Evolutionary conservation across 768 basidiomycete species (phyloP).

Genomic region (Serendipita sp.): DNA sequence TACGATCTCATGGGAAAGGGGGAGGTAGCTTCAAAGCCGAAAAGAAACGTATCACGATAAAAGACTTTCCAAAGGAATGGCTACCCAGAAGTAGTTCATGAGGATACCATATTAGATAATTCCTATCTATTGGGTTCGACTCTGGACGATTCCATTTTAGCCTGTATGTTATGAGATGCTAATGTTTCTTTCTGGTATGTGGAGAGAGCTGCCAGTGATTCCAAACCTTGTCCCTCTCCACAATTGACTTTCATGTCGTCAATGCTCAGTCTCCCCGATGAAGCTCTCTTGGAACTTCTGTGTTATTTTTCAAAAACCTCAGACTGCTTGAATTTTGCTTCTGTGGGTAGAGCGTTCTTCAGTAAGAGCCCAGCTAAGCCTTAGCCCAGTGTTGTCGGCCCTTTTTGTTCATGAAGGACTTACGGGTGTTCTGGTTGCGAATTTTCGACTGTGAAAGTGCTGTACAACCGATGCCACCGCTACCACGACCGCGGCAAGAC

Average conservation of each 20-base stretch:
- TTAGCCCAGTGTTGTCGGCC: too few species aligned
- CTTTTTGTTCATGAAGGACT: too few species aligned
- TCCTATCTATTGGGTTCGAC: not conserved
- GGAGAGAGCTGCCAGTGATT: too few species aligned
- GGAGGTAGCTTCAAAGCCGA: conserved; percentile 44
- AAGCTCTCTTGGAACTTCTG: not conserved
- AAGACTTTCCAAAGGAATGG: conserved; percentile 80
- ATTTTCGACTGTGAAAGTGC: too few species aligned
- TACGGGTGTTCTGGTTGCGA: too few species aligned
- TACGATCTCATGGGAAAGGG: conserved; percentile 55
- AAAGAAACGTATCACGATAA: conserved; percentile 43
- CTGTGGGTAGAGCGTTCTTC: not conserved
- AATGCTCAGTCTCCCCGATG: not conserved
- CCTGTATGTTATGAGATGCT: not conserved
- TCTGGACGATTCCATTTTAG: not conserved
- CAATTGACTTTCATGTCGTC: not conserved
- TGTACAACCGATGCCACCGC: too few species aligned
- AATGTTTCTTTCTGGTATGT: too few species aligned
- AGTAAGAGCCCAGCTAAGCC: too few species aligned
- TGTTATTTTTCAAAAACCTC: not conserved
- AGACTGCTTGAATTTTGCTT: not conserved
- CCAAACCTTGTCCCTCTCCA: not conserved
- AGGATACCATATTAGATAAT: not conserved
- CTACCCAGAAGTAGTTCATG: conserved; percentile 19
- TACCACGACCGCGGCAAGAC: too few species aligned